phyloP scores from a whole-genome alignment of 805 yeast genomes.

The Hanseniaspora taiwanica region DNA sequence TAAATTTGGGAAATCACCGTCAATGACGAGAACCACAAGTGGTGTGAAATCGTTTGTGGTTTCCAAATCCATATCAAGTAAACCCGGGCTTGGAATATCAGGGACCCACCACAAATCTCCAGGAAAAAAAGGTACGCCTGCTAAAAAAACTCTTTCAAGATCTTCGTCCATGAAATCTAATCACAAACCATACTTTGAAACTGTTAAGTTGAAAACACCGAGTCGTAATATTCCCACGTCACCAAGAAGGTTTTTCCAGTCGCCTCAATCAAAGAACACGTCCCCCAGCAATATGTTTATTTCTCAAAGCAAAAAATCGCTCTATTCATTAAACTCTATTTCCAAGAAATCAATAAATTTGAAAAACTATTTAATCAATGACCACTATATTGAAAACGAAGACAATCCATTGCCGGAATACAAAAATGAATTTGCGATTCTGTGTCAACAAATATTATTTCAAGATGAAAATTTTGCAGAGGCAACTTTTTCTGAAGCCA shows the following conservation, averaged over 20 bases:
- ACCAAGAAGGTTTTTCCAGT: constrained; percentile 2
- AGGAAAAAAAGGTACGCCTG: no score
- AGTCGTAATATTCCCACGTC: neutral
- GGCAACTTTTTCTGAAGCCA: neutral
- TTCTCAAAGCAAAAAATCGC: constrained; percentile 21
- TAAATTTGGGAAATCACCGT: neutral
- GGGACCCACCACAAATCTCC: neutral
- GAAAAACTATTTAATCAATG: constrained; percentile 15
- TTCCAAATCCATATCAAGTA: neutral
- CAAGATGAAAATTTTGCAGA: constrained; percentile 13
- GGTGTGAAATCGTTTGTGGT: neutral
- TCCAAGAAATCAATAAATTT: constrained; percentile 24
- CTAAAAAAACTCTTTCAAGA: no score
- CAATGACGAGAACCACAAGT: neutral
- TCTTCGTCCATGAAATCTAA: neutral
- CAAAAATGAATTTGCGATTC: constrained; percentile 17
- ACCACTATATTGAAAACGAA: constrained; percentile 9
- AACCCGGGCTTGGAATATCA: neutral
- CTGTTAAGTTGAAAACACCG: neutral
- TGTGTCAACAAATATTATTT: constrained; percentile 21
- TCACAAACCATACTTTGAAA: neutral
- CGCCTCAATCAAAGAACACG: neutral
- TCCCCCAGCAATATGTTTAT: constrained; percentile 4
- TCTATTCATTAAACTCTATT: constrained; percentile 22
- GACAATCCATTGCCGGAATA: neutral